Conservation (phyloP, 441 rosid species). For the Populus hybrid region DNA sequence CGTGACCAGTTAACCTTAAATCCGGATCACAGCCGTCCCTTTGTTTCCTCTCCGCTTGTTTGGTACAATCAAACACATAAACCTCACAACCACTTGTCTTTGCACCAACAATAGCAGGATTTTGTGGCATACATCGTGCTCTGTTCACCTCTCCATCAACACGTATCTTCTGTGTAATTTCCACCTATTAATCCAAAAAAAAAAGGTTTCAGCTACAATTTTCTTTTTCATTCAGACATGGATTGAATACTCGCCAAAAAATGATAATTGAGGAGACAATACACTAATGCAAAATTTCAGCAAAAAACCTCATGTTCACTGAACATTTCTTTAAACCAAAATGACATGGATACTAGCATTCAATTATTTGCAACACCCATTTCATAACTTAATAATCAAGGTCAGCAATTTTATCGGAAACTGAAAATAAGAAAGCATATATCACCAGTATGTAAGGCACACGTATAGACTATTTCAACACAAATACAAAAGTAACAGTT, state of each 20-base stretch:
- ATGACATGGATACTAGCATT: not conserved
- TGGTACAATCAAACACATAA: constrained; percentile 63
- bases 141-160: constrained; percentile 91
- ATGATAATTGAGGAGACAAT: not conserved
- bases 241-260: not conserved
- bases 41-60: constrained; percentile 43
- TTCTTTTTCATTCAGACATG: not conserved
- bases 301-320: not conserved
- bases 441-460: not conserved
- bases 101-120: constrained; percentile 58
- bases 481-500: not conserved
- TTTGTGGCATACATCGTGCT: constrained; percentile 87
- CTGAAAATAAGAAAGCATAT: not conserved
- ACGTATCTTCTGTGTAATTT: constrained; percentile 63
- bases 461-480: not conserved
- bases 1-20: constrained; percentile 72
- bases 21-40: constrained; percentile 59
- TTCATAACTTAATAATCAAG: not conserved
- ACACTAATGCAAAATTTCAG: not conserved
- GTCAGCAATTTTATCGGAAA: not conserved
- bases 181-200: too few relatives aligned
- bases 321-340: not conserved
- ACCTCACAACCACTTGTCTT: constrained; percentile 78
- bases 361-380: not conserved
- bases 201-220: not conserved